Evolutionary conservation across 371 early-diverging fungal species (phyloP).

Genomic region (Apophysomyces variabilis): DNA sequence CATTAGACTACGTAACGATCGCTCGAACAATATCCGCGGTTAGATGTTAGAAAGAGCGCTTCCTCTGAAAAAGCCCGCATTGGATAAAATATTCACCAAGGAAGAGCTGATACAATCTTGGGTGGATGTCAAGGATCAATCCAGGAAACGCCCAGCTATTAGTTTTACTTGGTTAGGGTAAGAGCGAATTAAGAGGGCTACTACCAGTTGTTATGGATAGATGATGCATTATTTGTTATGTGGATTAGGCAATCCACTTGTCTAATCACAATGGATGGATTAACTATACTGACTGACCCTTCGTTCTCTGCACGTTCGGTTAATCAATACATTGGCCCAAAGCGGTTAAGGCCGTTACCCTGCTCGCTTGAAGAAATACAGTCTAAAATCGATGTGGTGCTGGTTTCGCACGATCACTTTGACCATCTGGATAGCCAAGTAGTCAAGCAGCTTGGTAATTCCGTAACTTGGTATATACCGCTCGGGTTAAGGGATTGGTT

Average conservation of each 20-base stretch:
- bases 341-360: constrained; percentile 55
- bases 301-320: constrained; percentile 51
- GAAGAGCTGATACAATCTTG: constrained; percentile 24
- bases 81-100: constrained; percentile 32
- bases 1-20: neutral
- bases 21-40: too few relatives aligned
- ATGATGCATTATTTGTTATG: constrained; percentile 3
- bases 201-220: neutral
- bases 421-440: constrained; percentile 61
- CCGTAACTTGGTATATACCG: constrained; percentile 69
- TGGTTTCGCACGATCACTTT: constrained; percentile 62
- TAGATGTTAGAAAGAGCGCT: constrained; percentile 40
- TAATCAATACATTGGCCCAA: constrained; percentile 56
- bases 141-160: constrained; percentile 25
- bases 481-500: constrained; percentile 63
- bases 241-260: constrained; percentile 63
- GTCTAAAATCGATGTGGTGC: constrained; percentile 54
- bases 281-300: constrained; percentile 66
- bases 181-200: neutral
- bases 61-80: constrained; percentile 53
- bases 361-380: constrained; percentile 53
- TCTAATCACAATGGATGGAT: constrained; percentile 60
- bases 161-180: constrained; percentile 59
- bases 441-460: constrained; percentile 51
- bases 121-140: constrained; percentile 20